Evolutionary conservation across 345 rosid species (phyloP), one percentile per base, ranked within the genome.

Genomic region (Acer saccharum): DNA sequence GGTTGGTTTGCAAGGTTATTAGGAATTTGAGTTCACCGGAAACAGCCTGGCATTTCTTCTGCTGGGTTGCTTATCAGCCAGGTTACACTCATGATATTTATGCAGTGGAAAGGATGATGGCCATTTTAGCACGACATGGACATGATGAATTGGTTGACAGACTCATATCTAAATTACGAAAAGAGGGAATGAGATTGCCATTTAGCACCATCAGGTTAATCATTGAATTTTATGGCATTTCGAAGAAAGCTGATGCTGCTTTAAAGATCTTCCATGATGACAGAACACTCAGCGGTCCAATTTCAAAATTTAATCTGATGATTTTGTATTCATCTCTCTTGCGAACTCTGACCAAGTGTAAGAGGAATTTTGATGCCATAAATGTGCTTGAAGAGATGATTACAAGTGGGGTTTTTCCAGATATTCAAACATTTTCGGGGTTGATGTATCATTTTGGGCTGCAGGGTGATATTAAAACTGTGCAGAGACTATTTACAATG

Each of bases 41-140:
- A 76, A 84, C 89, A 69, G 98, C 98, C 14, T 93, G 99, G 99
- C 82, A 79, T 69, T 92, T 93, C 89, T 95, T 95, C 85, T 88
- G 93, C 77, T 95, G 98, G 99, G 96, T 95, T 71, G 92, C 93
- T 57, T 81, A 62, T 87, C 99, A 92, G 82, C 95, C 97, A 0
- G 95, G 92, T 74, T 93, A 89, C 81, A 84, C 91, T 65, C 99
- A 93, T 17, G 93, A 95, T 71, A 81, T 89, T 60, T 92, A 91
- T 80, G 87, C 97, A 0, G 88, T 91, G 2, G 88, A 91, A 85
- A 87, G 96, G 82, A 89, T 91, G 97, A 87, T 92, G 86, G 79
- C 94, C 71, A 83, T 93, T 76, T 82, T 91, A 76, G 94, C 97
- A 64, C 89, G 86, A 29, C 86, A 85, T 77, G 97, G 98, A 41